Percentiles rank a stretch among this genome's conserved stretches.
Conservation (phyloP, 148 eudicot genomes). For the Vaccinium macrocarpon region DNA sequence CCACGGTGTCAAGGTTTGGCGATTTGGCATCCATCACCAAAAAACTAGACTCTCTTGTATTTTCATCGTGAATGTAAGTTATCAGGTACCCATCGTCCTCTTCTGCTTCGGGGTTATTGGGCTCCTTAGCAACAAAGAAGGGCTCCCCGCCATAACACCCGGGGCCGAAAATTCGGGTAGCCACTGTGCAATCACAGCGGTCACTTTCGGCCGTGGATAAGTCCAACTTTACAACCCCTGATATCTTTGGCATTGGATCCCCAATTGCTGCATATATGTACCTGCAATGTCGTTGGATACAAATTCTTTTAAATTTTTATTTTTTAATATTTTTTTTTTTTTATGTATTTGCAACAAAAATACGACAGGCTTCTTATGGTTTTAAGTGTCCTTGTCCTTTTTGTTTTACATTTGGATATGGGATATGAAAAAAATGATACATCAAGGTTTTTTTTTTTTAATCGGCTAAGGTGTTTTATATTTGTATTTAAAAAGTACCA, state of each 20-base stretch:
- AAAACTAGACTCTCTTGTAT: slow-evolving; percentile 47
- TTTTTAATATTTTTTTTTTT: neutral
- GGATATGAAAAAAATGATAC: too few relatives aligned
- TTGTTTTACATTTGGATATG: too few relatives aligned
- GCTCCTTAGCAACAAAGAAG: slow-evolving; percentile 59
- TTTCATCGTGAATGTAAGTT: slow-evolving; percentile 50
- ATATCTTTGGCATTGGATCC: slow-evolving; percentile 41
- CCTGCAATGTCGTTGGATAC: slow-evolving; percentile 15
- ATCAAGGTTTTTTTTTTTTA: too few relatives aligned
- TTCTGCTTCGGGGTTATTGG: slow-evolving; percentile 39
- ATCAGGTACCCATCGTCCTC: slow-evolving; percentile 76
- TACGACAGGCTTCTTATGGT: neutral
- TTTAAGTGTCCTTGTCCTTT: neutral
- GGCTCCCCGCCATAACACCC: slow-evolving; percentile 71
- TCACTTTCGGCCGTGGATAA: slow-evolving; percentile 31
- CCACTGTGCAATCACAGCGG: slow-evolving; percentile 44
- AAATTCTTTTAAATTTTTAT: neutral
- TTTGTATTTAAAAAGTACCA: too few relatives aligned
- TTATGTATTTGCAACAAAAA: neutral
- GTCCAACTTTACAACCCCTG: slow-evolving; percentile 68
- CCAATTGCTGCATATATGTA: slow-evolving; percentile 56
- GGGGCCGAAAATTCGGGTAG: slow-evolving; percentile 38
- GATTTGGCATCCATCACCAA: slow-evolving; percentile 70
- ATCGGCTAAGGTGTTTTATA: too few relatives aligned
- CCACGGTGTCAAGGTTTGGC: slow-evolving; percentile 51